phyloP scores from a whole-genome alignment of 106 monocot genomes.

The Platanthera guangdongensis region DNA sequence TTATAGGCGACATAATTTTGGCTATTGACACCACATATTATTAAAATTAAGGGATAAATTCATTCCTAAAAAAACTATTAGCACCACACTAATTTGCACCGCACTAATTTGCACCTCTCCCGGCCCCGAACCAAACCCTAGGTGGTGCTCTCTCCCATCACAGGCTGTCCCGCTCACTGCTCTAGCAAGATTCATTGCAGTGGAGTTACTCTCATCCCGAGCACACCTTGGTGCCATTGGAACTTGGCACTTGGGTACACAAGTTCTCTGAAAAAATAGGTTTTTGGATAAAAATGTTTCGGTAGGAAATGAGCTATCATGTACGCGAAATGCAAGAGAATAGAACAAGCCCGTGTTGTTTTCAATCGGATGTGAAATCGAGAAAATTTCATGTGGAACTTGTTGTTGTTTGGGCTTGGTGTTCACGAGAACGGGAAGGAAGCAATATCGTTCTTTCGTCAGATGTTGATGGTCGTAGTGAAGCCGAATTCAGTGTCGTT shows the following conservation, averaged over 20 bases:
- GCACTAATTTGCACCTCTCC: too few relatives aligned
- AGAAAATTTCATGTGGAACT: slow-evolving; percentile 36
- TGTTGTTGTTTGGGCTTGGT: slow-evolving; percentile 34
- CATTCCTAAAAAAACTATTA: too few relatives aligned
- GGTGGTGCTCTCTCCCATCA: too few relatives aligned
- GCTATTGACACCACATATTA: too few relatives aligned
- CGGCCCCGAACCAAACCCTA: too few relatives aligned
- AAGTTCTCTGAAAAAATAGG: slow-evolving; percentile 10
- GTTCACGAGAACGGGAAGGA: slow-evolving; percentile 26
- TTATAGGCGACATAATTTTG: too few relatives aligned
- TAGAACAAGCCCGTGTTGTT: slow-evolving; percentile 21
- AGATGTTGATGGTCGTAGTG: slow-evolving; percentile 19
- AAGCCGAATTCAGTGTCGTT: slow-evolving; percentile 25
- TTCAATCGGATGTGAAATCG: slow-evolving; percentile 20
- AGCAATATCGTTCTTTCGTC: slow-evolving; percentile 17
- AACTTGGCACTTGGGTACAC: slow-evolving; percentile 22
- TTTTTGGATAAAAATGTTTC: slow-evolving; percentile 17
- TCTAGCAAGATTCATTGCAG: slow-evolving; percentile 11
- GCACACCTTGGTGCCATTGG: slow-evolving; percentile 27
- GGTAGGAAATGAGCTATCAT: slow-evolving; percentile 40
- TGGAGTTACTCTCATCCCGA: slow-evolving; percentile 26
- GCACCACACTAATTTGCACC: too few relatives aligned
- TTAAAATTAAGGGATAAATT: too few relatives aligned
- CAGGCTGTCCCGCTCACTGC: too few relatives aligned
- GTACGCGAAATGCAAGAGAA: slow-evolving; percentile 33